Evolutionary conservation across 768 basidiomycete genomes (phyloP).

Genomic region (Amanita inopinata): DNA sequence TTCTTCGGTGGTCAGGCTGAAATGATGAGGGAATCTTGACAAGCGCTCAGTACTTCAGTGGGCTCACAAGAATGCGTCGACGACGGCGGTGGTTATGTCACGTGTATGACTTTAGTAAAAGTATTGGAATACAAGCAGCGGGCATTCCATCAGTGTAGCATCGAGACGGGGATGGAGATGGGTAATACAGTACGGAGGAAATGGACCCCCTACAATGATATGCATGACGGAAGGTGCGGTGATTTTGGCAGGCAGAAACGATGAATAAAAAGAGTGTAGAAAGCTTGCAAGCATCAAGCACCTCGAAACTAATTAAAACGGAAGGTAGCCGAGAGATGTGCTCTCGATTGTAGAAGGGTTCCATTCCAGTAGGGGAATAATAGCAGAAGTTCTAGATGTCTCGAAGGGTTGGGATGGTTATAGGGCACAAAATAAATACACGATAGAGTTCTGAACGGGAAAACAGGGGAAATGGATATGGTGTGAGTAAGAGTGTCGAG

Average conservation of each 20-base stretch:
- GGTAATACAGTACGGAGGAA: slow-evolving; percentile 10
- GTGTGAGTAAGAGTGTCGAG: slow-evolving; percentile 7
- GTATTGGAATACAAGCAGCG: no score
- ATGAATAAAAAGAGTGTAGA: slow-evolving; percentile 9
- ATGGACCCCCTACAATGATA: slow-evolving; percentile 5
- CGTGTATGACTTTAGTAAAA: not conserved
- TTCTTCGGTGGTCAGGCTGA: not conserved
- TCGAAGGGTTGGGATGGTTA: not conserved
- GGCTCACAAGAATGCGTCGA: not conserved
- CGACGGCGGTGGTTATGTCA: not conserved
- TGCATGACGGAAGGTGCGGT: not conserved
- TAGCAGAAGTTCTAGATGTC: slow-evolving; percentile 7
- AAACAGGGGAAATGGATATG: slow-evolving; percentile 8
- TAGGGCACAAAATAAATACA: slow-evolving; percentile 10
- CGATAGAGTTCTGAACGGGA: slow-evolving; percentile 7
- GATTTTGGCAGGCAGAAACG: slow-evolving; percentile 1
- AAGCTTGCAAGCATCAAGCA: slow-evolving; percentile 8
- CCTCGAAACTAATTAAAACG: slow-evolving; percentile 1
- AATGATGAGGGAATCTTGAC: no score
- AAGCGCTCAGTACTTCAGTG: no score
- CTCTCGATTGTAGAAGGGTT: not conserved
- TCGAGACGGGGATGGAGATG: no score
- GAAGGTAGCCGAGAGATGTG: not conserved
- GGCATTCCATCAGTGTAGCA: no score
- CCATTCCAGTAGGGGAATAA: slow-evolving; percentile 3